Evolutionary conservation across 495 filamentous ascomycete species (phyloP).

Genomic region (Annulohypoxylon moriforme): DNA sequence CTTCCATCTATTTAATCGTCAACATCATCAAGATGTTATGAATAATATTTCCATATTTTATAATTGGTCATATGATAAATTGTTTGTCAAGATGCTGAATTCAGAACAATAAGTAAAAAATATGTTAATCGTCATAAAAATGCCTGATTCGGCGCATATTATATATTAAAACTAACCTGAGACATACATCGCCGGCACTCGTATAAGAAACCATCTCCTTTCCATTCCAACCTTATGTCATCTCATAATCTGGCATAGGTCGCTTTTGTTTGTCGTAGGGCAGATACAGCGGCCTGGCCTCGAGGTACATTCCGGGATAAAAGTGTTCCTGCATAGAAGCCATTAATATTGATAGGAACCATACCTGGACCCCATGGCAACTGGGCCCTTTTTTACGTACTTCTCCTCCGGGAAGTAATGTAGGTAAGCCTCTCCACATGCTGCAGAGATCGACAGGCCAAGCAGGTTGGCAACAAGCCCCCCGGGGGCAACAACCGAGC

Average conservation of each 20-base stretch:
- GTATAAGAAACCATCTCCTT: too few species aligned
- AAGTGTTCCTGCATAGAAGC: too few species aligned
- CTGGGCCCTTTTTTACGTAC: not conserved
- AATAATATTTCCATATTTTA: too few species aligned
- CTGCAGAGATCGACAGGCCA: slow-evolving; percentile 30
- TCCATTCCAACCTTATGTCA: not conserved
- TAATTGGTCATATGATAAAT: too few species aligned
- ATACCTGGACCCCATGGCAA: not conserved
- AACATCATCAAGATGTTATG: too few species aligned
- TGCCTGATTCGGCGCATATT: not conserved
- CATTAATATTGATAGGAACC: too few species aligned
- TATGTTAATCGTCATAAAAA: too few species aligned
- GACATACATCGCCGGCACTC: too few species aligned
- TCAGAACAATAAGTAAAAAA: too few species aligned
- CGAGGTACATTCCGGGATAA: not conserved
- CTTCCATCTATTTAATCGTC: too few species aligned
- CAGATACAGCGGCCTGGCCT: not conserved
- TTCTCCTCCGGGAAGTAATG: not conserved
- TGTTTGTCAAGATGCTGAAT: too few species aligned
- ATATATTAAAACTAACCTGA: too few species aligned
- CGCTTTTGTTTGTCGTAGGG: not conserved
- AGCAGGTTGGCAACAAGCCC: slow-evolving; percentile 19
- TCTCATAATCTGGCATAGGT: not conserved
- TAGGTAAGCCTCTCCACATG: not conserved
- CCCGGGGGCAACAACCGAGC: not conserved